Base-by-base conservation (phyloP, 345 rosid genomes). In the Odontarrhena argentea region DNA sequence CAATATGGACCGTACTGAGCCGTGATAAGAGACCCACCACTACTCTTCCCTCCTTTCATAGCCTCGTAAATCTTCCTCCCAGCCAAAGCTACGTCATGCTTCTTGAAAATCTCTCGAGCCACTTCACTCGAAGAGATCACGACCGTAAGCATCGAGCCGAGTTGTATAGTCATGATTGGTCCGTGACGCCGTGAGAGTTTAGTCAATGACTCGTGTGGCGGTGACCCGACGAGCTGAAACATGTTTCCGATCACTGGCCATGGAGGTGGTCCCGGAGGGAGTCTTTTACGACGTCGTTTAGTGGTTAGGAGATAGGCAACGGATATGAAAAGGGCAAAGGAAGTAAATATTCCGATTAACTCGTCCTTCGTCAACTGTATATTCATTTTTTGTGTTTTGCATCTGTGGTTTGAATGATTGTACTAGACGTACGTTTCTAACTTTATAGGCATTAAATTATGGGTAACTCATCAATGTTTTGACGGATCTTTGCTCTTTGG, bases 21-120 rank as follows among this genome's bases (percentile, higher is more conserved):
- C 1, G 93, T 91, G 60, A 91, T 85, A 1, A 88, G 60, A 0
- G 93, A 88, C 3, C 91, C 89, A 12, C 84, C 88, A 6, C 76
- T 67, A 7, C 67, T 73, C 63, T 73, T 67, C 3, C 93, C 79
- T 14, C 72, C 88, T 75, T 80, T 91, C 86, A 91, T 91, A 15
- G 93, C 78, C 74, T 88, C 96, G 36, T 91, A 91, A 4, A 91
- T 82, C 73, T 85, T 88, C 36, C 97, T 69, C 1, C 97, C 96
- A 0, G 96, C 93, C 6, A 86, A 75, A 8, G 76, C 88, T n/a
- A 18, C 75, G 38, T 91, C 93, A 1, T 86, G 91, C 70, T 84
- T 82, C 82, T 83, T 87, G 80, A 87, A 85, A 84, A 92, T 87
- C 46, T 84, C 86, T 1, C 85, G 78, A 9, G 96, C 96, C 51